These are phyloP conservation scores for Brachypodium distachyon DNA, from an alignment of 202 grass and related monocot genomes.

Conservation along the genomic window DNA sequence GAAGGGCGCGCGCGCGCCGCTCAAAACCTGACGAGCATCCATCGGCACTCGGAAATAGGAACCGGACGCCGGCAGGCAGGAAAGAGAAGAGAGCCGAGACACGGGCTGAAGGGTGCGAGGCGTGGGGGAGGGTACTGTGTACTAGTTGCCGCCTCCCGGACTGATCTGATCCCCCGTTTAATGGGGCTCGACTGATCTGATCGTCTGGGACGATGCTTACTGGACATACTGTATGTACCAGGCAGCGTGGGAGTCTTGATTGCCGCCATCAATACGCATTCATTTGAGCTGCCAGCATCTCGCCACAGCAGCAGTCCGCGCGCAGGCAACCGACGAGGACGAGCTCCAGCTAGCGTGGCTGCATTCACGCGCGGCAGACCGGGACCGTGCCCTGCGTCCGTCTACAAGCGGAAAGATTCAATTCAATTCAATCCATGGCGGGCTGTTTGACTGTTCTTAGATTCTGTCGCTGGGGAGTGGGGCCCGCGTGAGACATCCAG, in stretches of 20 bases:
- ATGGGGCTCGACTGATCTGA: not conserved
- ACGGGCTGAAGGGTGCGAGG: too few species aligned
- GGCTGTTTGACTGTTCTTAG: not conserved
- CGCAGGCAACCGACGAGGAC: not conserved
- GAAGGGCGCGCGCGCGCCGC: not conserved
- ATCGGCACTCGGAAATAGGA: not conserved
- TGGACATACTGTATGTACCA: too few species aligned
- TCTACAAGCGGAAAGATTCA: not conserved
- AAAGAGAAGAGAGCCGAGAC: not conserved
- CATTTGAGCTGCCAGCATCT: conserved; percentile 17
- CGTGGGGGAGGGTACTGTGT: not conserved
- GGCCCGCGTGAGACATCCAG: not conserved
- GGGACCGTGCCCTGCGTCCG: not conserved
- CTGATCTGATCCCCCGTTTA: too few species aligned
- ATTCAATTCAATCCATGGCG: not conserved
- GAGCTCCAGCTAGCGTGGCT: not conserved
- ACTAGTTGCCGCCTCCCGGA: too few species aligned
- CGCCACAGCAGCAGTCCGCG: not conserved
- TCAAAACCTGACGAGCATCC: not conserved
- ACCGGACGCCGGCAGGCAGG: too few species aligned
- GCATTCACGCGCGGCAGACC: not conserved
- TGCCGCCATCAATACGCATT: conserved; percentile 38
- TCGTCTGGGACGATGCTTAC: too few species aligned
- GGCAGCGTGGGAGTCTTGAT: not conserved
- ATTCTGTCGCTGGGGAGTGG: not conserved